Percentiles rank a stretch among this genome's conserved stretches.
These are phyloP conservation scores for Pochonia chlamydosporia DNA, from an alignment of 2,329 filamentous ascomycete species.

Conservation along the genomic window DNA sequence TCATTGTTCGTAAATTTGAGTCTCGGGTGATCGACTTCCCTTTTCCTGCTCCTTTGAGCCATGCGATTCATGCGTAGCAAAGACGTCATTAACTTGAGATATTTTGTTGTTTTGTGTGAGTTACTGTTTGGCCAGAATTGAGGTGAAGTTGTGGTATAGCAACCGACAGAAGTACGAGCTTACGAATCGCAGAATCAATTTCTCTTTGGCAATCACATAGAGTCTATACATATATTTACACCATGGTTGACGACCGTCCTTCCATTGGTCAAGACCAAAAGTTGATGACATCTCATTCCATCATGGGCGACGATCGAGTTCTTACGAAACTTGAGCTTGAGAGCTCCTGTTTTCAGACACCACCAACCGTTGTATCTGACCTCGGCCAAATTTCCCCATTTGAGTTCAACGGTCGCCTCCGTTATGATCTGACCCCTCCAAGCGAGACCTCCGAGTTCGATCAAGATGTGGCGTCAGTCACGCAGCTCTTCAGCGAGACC, in stretches of 20 bases:
- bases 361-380: neutral
- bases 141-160: too few relatives aligned
- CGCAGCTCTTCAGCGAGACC: constrained; percentile 5
- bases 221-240: too few relatives aligned
- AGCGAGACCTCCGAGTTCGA: constrained; percentile 23
- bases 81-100: too few relatives aligned
- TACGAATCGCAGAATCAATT: too few relatives aligned
- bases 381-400: neutral
- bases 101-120: too few relatives aligned
- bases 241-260: too few relatives aligned
- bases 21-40: neutral
- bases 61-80: neutral
- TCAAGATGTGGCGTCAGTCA: constrained; percentile 9
- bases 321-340: neutral
- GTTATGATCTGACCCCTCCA: constrained; percentile 29
- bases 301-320: neutral
- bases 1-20: neutral
- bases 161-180: too few relatives aligned
- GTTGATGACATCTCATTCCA: neutral
- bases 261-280: neutral
- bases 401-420: constrained; percentile 15
- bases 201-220: too few relatives aligned
- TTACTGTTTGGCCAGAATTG: too few relatives aligned
- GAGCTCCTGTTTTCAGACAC: neutral
- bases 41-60: neutral